These are phyloP conservation scores for Suillus hirtellus DNA, from an alignment of 768 basidiomycete species.

Conservation along the genomic window DNA sequence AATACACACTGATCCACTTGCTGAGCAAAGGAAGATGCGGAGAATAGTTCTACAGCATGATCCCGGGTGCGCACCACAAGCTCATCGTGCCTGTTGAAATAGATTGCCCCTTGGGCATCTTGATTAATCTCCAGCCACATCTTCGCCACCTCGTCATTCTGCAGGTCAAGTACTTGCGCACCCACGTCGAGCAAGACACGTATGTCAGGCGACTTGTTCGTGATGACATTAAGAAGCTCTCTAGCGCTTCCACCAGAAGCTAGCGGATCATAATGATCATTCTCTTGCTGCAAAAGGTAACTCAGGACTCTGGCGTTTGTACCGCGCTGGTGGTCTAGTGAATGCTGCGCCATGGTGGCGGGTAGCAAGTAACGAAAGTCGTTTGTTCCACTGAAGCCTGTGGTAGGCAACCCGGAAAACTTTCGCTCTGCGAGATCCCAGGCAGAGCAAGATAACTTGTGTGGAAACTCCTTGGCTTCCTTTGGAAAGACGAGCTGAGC, in stretches of 20 bases:
- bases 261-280: slow-evolving; percentile 34
- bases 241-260: slow-evolving; percentile 17
- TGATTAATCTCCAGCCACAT: slow-evolving; percentile 17
- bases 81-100: slow-evolving; percentile 39
- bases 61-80: slow-evolving; percentile 38
- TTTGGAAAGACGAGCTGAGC: slow-evolving; percentile 49
- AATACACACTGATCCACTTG: slow-evolving; percentile 42
- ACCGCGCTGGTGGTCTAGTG: slow-evolving; percentile 37
- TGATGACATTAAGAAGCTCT: slow-evolving; percentile 34
- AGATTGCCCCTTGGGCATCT: slow-evolving; percentile 43
- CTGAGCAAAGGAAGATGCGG: slow-evolving; percentile 40
- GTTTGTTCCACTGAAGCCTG: slow-evolving; percentile 60
- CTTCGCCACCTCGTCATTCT: slow-evolving; percentile 39
- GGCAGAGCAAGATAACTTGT: slow-evolving; percentile 47
- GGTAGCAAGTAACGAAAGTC: slow-evolving; percentile 39
- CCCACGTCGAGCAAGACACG: slow-evolving; percentile 54
- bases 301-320: slow-evolving; percentile 45
- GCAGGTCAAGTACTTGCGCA: slow-evolving; percentile 53
- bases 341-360: slow-evolving; percentile 21
- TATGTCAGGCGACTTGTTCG: slow-evolving; percentile 34
- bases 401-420: slow-evolving; percentile 30
- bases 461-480: slow-evolving; percentile 47
- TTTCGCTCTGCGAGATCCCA: slow-evolving; percentile 54
- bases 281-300: slow-evolving; percentile 34
- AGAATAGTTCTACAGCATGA: slow-evolving; percentile 34